A percentile compares a stretch with the other conserved stretches of the same genome.
Evolutionary conservation across 331 rosid genomes (phyloP).

Genomic region (Acacia pycnantha): DNA sequence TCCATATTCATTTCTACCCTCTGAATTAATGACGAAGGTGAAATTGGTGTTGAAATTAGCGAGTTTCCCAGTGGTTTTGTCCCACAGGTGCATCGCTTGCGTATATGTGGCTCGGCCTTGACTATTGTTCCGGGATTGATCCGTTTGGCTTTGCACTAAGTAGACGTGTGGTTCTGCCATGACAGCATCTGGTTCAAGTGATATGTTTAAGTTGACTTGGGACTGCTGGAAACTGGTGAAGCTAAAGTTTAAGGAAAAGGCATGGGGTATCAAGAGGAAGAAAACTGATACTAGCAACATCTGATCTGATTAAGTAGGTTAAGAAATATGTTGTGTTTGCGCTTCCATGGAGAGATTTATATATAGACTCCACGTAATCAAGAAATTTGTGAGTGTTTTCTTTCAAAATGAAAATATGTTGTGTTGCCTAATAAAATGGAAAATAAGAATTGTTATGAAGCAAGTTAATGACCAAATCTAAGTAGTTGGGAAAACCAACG

Average conservation of each 20-base stretch:
- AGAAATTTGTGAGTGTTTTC: neutral
- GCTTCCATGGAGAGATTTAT: neutral
- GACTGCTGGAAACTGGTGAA: neutral
- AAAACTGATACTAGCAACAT: neutral
- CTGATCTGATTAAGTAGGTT: neutral
- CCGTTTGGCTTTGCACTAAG: neutral
- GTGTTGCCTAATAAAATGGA: too few species aligned
- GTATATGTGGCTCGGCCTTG: conserved; percentile 42
- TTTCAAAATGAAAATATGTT: too few species aligned
- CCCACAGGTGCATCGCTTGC: conserved; percentile 39
- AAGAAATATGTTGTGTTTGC: neutral
- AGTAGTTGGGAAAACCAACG: too few species aligned
- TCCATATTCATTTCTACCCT: accelerated
- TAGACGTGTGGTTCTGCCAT: neutral
- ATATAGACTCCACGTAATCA: neutral
- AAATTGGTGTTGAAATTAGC: conserved; percentile 44
- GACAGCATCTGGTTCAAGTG: neutral
- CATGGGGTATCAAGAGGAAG: neutral
- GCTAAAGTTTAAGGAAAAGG: neutral
- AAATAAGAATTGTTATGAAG: too few species aligned
- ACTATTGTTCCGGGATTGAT: neutral
- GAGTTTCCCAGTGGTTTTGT: conserved; percentile 28
- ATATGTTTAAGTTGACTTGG: too few species aligned
- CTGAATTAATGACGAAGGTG: conserved; percentile 28
- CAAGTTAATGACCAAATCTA: too few species aligned